A percentile compares a stretch with the other conserved stretches of the same genome.
phyloP scores from a whole-genome alignment of 768 basidiomycete species.

The Amanita fuliginea region DNA sequence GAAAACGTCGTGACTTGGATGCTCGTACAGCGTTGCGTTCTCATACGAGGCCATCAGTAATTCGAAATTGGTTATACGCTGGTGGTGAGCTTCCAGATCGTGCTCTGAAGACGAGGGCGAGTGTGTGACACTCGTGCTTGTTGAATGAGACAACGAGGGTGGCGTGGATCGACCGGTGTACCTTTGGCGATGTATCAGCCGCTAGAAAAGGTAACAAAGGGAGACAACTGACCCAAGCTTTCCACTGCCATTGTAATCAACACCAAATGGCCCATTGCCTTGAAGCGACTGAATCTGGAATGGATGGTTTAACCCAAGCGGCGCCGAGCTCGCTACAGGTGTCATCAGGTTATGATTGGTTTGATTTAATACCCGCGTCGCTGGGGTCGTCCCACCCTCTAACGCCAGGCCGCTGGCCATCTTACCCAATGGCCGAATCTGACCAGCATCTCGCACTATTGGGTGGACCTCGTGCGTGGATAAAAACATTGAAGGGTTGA shows the following conservation, averaged over 20 bases:
- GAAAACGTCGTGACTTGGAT: not conserved
- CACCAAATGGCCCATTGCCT: not conserved
- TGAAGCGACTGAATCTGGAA: conserved; percentile 1
- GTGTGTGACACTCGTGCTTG: conserved; percentile 2
- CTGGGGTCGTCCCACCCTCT: no score
- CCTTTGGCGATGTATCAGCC: not conserved
- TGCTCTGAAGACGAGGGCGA: conserved; percentile 4
- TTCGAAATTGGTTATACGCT: not conserved
- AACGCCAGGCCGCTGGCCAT: no score
- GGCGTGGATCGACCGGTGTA: not conserved
- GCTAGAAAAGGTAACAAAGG: not conserved
- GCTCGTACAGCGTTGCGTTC: not conserved
- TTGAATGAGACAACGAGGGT: conserved; percentile 1
- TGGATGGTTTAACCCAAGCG: not conserved
- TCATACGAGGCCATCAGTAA: conserved; percentile 1
- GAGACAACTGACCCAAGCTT: not conserved
- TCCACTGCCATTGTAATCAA: not conserved
- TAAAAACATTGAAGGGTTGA: not conserved
- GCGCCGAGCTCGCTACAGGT: not conserved
- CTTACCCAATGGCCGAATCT: not conserved
- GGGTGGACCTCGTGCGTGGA: not conserved
- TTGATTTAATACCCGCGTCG: not conserved
- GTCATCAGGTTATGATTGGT: not conserved
- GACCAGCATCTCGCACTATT: not conserved
- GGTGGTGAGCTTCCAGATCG: conserved; percentile 1